A percentile compares a stretch with the other conserved stretches of the same genome.
These are phyloP conservation scores for Melanopsichium pennsylvanicum DNA, from an alignment of 1,284 basidiomycete genomes.

Conservation along the genomic window DNA sequence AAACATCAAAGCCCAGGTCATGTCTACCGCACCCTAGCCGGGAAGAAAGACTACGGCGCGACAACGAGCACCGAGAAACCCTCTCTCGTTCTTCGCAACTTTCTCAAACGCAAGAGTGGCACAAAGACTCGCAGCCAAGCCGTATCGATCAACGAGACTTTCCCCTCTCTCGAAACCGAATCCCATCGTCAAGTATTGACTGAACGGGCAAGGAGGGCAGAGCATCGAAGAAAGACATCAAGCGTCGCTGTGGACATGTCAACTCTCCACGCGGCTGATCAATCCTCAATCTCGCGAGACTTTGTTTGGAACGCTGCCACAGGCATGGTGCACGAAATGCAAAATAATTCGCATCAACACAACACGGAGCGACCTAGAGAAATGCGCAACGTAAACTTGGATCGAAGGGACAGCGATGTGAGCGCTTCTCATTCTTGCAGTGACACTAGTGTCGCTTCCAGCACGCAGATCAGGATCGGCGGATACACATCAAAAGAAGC, in stretches of 20 bases:
- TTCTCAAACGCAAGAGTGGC: conserved; percentile 17
- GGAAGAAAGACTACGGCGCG: conserved; percentile 5
- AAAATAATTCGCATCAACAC: not conserved
- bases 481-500: conserved; percentile 32
- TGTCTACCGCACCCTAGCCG: conserved; percentile 3
- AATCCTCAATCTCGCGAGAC: conserved; percentile 14
- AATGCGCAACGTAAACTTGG: not conserved
- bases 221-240: conserved; percentile 15
- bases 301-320: conserved; percentile 26
- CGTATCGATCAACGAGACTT: conserved; percentile 33
- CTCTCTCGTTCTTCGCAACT: not conserved
- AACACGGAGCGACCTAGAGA: conserved; percentile 5
- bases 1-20: not conserved
- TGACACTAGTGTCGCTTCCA: conserved; percentile 20
- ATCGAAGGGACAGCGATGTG: conserved; percentile 13
- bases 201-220: conserved; percentile 23
- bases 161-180: conserved; percentile 37
- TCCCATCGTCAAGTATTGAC: conserved; percentile 41
- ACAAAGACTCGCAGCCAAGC: not conserved
- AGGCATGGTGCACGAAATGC: conserved; percentile 26
- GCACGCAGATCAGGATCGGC: conserved; percentile 36
- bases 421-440: conserved; percentile 26
- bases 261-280: not conserved
- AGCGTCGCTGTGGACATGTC: conserved; percentile 37
- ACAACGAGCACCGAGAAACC: conserved; percentile 4